Evolutionary conservation across 345 rosid species (phyloP).

Genomic region (Litchi chinensis): DNA sequence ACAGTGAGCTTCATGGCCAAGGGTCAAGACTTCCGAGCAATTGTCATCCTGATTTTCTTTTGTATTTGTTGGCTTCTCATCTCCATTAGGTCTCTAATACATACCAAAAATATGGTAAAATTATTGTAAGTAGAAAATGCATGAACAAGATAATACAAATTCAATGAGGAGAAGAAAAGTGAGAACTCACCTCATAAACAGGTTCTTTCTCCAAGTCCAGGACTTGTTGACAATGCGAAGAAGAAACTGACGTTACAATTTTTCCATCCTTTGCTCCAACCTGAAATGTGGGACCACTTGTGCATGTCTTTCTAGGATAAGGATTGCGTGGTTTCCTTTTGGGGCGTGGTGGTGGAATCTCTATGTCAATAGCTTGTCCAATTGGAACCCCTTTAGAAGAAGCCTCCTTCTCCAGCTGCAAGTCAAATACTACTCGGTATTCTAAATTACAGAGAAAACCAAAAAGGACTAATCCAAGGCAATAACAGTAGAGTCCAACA

Average conservation of each 20-base stretch:
- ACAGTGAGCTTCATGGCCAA: conserved; percentile 52
- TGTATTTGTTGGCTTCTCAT: conserved; percentile 42
- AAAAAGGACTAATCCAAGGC: background rate
- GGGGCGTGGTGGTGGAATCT: conserved; percentile 97
- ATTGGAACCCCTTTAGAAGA: conserved; percentile 72
- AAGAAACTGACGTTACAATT: conserved; percentile 45
- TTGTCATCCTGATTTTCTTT: conserved; percentile 63
- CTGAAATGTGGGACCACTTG: conserved; percentile 35
- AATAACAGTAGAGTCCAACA: conserved; percentile 11
- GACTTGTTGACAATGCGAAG: conserved; percentile 46
- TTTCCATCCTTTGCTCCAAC: conserved; percentile 55
- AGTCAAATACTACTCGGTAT: conserved; percentile 21
- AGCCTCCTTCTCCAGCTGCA: conserved; percentile 98
- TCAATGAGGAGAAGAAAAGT: conserved; percentile 9
- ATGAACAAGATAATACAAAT: conserved; percentile 7
- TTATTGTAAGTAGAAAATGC: conserved; percentile 15
- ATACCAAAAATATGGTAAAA: conserved; percentile 20
- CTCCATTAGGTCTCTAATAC: conserved; percentile 53
- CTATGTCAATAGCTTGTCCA: conserved; percentile 75
- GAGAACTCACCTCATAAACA: conserved; percentile 54
- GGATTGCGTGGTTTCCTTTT: conserved; percentile 94
- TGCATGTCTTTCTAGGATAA: conserved; percentile 80
- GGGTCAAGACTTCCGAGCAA: conserved; percentile 65
- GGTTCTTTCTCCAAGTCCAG: conserved; percentile 64
- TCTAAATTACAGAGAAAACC: background rate